Evolutionary conservation across 192 early-diverging fungal genomes (phyloP).

Genomic region (Chytriomyces sp.): DNA sequence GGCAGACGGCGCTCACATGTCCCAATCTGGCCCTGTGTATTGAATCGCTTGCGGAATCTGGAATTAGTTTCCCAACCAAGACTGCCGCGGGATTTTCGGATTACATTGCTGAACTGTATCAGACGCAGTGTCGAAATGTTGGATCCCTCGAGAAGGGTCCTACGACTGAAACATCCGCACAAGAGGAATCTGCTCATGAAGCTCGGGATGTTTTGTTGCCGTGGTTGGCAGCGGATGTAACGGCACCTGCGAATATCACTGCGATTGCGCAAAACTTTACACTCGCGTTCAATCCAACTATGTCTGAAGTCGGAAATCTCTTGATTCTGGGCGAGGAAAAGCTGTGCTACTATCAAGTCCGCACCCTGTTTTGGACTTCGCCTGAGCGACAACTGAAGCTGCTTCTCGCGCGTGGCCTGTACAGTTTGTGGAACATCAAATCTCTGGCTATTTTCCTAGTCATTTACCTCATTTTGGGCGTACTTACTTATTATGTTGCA

Average conservation of each 20-base stretch:
- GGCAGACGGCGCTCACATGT: background rate
- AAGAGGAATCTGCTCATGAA: background rate
- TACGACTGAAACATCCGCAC: background rate
- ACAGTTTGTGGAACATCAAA: conserved; percentile 21
- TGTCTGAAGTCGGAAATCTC: background rate
- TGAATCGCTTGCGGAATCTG: background rate
- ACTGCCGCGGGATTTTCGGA: background rate
- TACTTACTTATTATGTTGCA: conserved; percentile 43
- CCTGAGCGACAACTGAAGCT: conserved; percentile 45
- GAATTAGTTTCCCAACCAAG: conserved; percentile 1
- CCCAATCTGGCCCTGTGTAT: background rate
- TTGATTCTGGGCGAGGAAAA: conserved; percentile 13
- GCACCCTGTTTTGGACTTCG: conserved; percentile 32
- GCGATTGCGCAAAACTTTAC: conserved; percentile 1
- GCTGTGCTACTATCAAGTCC: conserved; percentile 40
- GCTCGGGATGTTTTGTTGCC: background rate
- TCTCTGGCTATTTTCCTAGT: conserved; percentile 36
- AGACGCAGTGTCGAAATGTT: background rate
- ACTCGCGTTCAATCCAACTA: conserved; percentile 7
- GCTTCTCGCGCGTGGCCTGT: conserved; percentile 36
- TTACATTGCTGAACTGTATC: background rate
- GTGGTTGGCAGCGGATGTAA: background rate
- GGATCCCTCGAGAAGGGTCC: background rate
- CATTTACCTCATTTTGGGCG: conserved; percentile 35
- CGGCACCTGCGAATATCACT: background rate